Evolutionary conservation across 768 basidiomycete genomes (phyloP), one percentile per base, ranked within the genome.

Genomic region (Lentinula raphanica): DNA sequence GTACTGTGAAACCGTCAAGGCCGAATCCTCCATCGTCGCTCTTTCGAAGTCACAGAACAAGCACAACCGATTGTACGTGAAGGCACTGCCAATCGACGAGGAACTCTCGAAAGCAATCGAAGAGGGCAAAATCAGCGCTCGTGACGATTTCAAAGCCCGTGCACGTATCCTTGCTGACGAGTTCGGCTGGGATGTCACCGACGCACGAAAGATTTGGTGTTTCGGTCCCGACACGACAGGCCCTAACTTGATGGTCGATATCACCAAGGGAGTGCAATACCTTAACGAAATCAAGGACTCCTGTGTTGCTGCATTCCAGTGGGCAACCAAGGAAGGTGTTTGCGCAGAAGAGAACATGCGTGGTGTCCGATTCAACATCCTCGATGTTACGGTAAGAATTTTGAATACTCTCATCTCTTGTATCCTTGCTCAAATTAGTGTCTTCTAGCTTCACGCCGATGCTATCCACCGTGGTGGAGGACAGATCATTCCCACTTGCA

Each of bases 271-370:
- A 79, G 94, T 97, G 59, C 97, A 99, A 71, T 98, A 97, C 79
- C 79, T 99, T 62, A 96, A 94, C 72, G 97, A 99, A 85, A 99
- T 99, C 82, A 98, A 99, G 82, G 97, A 99, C 74, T 98, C 97
- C 64, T 97, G 94, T 72, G 85, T 99, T 72, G 96, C 97, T 65
- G 95, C 94, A 48, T 92, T 98, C 88, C 97, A 98, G 76, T 98
- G 95, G 97, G 97, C 97, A 45, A 92, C 93, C 58, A 98, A 97
- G 82, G 96, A 98, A 75, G 94, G 94, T 82, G 95, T 92, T 65
- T 86, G 89, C 68, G 87, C 87, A 56, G 97, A 98, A 71, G 97
- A 99, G 83, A 93, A 90, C 74, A 96, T 99, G 95, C 94, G 97
- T 79, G 95, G 95, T 78, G 83, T 96, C 67, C 92, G 97, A 62